Evolutionary conservation across 2,329 filamentous ascomycete species (phyloP).

Genomic region (Colletotrichum sp.): DNA sequence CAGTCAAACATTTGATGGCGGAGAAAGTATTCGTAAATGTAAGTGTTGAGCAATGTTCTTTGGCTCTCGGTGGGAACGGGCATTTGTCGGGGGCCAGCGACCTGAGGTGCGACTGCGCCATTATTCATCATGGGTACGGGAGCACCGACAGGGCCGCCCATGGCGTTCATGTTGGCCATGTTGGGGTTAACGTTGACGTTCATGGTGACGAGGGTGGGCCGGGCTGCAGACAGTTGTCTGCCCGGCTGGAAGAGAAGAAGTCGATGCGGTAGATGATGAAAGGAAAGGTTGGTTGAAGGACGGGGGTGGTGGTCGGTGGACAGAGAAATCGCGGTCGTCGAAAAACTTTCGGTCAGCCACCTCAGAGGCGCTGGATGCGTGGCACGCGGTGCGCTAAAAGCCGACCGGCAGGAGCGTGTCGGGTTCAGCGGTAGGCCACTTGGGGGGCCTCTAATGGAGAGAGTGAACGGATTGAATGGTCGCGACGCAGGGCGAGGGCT

Average conservation of each 20-base stretch:
- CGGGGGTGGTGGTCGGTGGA: conserved; percentile 15
- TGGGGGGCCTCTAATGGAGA: conserved; percentile 5
- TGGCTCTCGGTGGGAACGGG: conserved; percentile 39
- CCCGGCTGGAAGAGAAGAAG: conserved; percentile 21
- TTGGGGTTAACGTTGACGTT: conserved; percentile 62
- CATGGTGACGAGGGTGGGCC: conserved; percentile 44
- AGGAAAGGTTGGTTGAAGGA: conserved; percentile 1
- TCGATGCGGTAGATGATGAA: conserved; percentile 24
- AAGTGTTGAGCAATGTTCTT: conserved; percentile 75
- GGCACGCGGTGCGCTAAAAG: conserved; percentile 23
- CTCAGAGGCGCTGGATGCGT: conserved; percentile 5
- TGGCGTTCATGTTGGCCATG: conserved; percentile 73
- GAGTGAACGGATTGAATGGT: not conserved
- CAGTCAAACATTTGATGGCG: conserved; percentile 84
- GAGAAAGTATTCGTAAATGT: conserved; percentile 91
- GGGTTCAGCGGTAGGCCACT: not conserved
- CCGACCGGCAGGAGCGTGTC: not conserved
- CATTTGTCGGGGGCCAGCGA: conserved; percentile 27
- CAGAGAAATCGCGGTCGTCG: conserved; percentile 22
- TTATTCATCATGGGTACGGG: conserved; percentile 74
- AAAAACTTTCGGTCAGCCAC: conserved; percentile 35
- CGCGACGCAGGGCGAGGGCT: not conserved
- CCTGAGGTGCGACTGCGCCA: conserved; percentile 40
- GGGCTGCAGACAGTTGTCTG: conserved; percentile 44
- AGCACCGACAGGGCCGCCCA: conserved; percentile 70